phyloP scores from a whole-genome alignment of 352 stramenopile genomes.

The Globisporangium emineosum region DNA sequence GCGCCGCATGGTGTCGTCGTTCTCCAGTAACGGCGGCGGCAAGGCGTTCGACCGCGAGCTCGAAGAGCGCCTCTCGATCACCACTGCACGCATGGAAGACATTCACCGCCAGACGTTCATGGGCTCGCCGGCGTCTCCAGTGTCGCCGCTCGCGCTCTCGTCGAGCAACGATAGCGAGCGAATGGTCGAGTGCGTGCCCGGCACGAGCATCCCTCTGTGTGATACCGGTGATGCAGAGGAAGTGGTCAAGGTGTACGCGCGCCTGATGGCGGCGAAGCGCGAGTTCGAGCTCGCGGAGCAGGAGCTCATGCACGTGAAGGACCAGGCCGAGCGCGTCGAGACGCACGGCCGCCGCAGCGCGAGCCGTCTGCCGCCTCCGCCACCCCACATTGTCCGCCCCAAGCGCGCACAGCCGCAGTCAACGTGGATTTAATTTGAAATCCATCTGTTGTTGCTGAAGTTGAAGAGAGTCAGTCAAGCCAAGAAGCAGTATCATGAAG shows the following conservation, averaged over 20 bases:
- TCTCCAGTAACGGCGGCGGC: slow-evolving; percentile 7
- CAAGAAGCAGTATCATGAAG: background rate
- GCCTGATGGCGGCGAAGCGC: slow-evolving; percentile 19
- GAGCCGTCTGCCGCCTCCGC: slow-evolving; percentile 12
- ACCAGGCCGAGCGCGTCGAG: slow-evolving; percentile 12
- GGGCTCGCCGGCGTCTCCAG: slow-evolving; percentile 9
- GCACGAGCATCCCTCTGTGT: slow-evolving; percentile 16
- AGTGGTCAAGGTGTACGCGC: slow-evolving; percentile 22
- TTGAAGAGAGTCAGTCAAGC: background rate
- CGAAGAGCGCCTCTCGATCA: slow-evolving; percentile 18
- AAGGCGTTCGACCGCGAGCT: slow-evolving; percentile 18
- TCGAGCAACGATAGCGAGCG: slow-evolving; percentile 11
- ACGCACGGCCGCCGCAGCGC: slow-evolving; percentile 17
- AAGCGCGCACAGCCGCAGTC: slow-evolving; percentile 12
- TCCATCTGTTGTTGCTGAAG: background rate
- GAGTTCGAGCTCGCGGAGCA: slow-evolving; percentile 20
- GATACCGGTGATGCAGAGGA: slow-evolving; percentile 18
- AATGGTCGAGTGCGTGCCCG: slow-evolving; percentile 15
- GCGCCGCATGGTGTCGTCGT: slow-evolving; percentile 12
- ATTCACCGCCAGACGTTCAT: slow-evolving; percentile 19
- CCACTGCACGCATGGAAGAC: slow-evolving; percentile 19
- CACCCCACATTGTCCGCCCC: slow-evolving; percentile 5
- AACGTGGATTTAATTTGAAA: slow-evolving; percentile 10
- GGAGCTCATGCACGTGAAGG: slow-evolving; percentile 21
- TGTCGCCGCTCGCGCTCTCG: slow-evolving; percentile 9